Evolutionary conservation across 495 filamentous ascomycete genomes (phyloP), one percentile per base, ranked within the genome.

Genomic region (Lophium mytilinum): DNA sequence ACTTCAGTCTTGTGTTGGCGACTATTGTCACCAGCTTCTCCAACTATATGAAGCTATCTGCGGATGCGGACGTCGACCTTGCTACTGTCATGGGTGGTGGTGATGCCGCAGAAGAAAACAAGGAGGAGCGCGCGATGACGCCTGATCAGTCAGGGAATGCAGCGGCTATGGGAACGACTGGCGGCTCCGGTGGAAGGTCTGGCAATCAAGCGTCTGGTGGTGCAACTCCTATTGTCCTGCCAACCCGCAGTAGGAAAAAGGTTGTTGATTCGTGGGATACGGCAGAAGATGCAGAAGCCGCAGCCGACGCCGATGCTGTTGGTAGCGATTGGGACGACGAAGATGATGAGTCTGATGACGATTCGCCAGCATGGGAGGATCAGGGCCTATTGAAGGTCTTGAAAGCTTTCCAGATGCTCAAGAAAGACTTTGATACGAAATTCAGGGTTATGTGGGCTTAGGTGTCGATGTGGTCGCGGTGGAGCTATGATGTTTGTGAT

Each of bases 1-100:
- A 88, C 60, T 90, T 90, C 55, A 86, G 82, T 17, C 71, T 88
- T 18, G 74, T 88, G 0, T 66, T 91, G 0, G 83, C 80, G 0
- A 87, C 84, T 0, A 83, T 90, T 37, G 68, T 81, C 10, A 77
- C 76, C 0, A 80, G 77, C 46, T 63, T 89, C 0, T 74, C 72
- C 8, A 79, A 76, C 57, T 79, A 79, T 56, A 63, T 79, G 63
- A 73, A 76, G 43, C 58, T 73, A 1, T 65, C 45, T 12, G 33
- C 60, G 5, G 57, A 62, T 10, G 51, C 55, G 37, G 70, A 71
- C 30, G 55, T 68, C 56, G 66, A 69, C 48, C 62, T 70, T 53
- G 55, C 64, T 5, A 72, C 72, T n/a, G 68, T 67, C 0, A 62
- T 64, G 45, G 70, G 69, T n/a, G 70, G 71, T 37, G 71, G 69